These are phyloP conservation scores for Daedaleopsis nitida DNA, from an alignment of 768 basidiomycete genomes.

Conservation along the genomic window DNA sequence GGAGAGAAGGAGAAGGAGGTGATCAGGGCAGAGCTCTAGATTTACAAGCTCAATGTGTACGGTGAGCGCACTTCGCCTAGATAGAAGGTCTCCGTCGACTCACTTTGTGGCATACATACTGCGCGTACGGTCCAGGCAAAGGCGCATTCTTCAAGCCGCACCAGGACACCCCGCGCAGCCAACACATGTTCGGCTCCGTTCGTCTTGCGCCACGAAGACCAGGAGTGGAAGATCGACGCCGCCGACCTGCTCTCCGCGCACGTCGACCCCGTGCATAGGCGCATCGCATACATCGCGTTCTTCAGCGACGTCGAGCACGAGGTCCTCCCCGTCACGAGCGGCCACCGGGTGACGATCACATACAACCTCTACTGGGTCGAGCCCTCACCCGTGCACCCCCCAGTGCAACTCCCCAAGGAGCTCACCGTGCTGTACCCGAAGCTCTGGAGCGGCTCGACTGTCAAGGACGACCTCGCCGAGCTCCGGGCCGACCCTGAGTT, in stretches of 20 bases:
- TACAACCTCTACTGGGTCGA: conserved; percentile 38
- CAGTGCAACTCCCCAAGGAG: background rate
- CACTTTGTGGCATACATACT: background rate
- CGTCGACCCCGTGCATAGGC: background rate
- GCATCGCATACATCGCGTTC: conserved; percentile 41
- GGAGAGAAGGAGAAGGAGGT: conserved; percentile 10
- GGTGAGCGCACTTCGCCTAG: conserved; percentile 13
- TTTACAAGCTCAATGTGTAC: conserved; percentile 33
- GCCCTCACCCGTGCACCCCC: too few species aligned
- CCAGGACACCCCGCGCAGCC: conserved; percentile 28
- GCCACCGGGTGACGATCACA: conserved; percentile 46
- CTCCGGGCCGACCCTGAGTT: conserved; percentile 36
- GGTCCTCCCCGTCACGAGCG: conserved; percentile 40
- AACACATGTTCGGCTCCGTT: conserved; percentile 45
- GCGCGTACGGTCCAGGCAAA: conserved; percentile 8
- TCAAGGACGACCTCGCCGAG: conserved; percentile 19
- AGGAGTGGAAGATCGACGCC: conserved; percentile 34
- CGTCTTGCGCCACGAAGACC: conserved; percentile 28
- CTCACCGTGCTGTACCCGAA: background rate
- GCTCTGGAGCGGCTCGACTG: background rate
- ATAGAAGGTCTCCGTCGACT: too few species aligned
- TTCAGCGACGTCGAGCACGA: conserved; percentile 49
- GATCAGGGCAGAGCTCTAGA: conserved; percentile 23
- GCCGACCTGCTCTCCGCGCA: conserved; percentile 22
- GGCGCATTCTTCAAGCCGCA: conserved; percentile 32